phyloP scores from a whole-genome alignment of 352 stramenopile species.

The Phytopythium vexans region DNA sequence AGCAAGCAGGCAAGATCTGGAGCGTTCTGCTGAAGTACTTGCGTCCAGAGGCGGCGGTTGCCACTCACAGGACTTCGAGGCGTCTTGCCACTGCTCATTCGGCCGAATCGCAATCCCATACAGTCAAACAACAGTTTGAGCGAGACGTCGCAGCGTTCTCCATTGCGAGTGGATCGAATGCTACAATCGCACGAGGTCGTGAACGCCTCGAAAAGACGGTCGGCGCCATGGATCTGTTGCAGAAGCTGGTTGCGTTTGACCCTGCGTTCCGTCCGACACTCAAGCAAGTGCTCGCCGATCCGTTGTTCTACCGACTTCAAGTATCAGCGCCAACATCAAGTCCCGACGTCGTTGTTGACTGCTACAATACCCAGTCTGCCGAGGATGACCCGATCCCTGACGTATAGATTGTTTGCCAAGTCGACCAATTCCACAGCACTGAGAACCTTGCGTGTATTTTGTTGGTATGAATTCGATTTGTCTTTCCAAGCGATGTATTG shows the following conservation, averaged over 20 bases:
- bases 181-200: constrained; percentile 47
- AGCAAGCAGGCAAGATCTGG: constrained; percentile 52
- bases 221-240: constrained; percentile 49
- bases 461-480: too few species aligned
- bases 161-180: constrained; percentile 38
- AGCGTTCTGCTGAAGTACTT: constrained; percentile 59
- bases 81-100: constrained; percentile 11
- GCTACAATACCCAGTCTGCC: constrained; percentile 28
- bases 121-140: constrained; percentile 30
- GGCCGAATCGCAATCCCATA: not conserved
- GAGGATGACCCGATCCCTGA: constrained; percentile 24
- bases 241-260: constrained; percentile 58
- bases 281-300: constrained; percentile 57
- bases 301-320: constrained; percentile 52
- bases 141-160: constrained; percentile 47
- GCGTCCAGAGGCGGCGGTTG: constrained; percentile 26
- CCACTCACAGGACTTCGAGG: constrained; percentile 13
- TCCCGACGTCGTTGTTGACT: constrained; percentile 56
- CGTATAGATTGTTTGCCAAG: constrained; percentile 20
- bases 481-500: too few species aligned
- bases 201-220: constrained; percentile 36
- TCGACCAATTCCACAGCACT: too few species aligned
- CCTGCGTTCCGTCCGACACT: constrained; percentile 57
- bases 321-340: constrained; percentile 1
- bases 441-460: too few species aligned